Evolutionary conservation across 345 rosid genomes (phyloP), one percentile per base, ranked within the genome.

Genomic region (Eucalyptus erythrocorys): DNA sequence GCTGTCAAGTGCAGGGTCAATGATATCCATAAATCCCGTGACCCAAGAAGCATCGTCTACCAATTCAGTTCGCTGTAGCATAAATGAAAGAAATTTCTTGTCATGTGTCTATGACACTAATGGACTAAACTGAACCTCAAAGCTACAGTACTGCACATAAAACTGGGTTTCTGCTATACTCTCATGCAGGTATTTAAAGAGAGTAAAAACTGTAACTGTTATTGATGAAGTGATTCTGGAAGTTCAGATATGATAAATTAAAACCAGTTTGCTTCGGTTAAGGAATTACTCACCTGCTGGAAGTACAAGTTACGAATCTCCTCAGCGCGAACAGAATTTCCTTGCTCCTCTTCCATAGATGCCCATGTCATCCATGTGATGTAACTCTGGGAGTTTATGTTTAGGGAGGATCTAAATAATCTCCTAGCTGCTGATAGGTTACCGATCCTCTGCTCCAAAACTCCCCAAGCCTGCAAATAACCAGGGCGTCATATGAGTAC

Each of bases 301-400:
- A 96, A 98, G 89, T 96, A 98, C 85, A 96, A 96, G 92, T 96
- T 90, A 12, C 98, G 98, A 40, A 98, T 98, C 91, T 98, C 99
- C 92, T 98, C 99, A 57, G 99, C 98, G 6, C 99, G 98, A 79
- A 94, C 93, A 8, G 95, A 61, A 87, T 98, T 96, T 85, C 99
- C 99, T 92, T 98, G 98, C 87, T 95, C 97, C 88, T 98, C 99
- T 95, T 98, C 99, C 89, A 98, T 90, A 81, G 95, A 89, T 89
- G 98, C 99, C 99, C 98, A 98, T 88, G 99, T 96, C 99, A 96
- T 95, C 99, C 99, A 98, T 87, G 99, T 97, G 87, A 98, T 91
- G 68, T 95, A 98, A 90, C 99, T 97, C 92, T 96, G 98, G 86
- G 99, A 96, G 91, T 96, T 96, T 85, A 97, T 92, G 90, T 93